Evolutionary conservation across 345 rosid species (phyloP).

Genomic region (Cardamine occulta): DNA sequence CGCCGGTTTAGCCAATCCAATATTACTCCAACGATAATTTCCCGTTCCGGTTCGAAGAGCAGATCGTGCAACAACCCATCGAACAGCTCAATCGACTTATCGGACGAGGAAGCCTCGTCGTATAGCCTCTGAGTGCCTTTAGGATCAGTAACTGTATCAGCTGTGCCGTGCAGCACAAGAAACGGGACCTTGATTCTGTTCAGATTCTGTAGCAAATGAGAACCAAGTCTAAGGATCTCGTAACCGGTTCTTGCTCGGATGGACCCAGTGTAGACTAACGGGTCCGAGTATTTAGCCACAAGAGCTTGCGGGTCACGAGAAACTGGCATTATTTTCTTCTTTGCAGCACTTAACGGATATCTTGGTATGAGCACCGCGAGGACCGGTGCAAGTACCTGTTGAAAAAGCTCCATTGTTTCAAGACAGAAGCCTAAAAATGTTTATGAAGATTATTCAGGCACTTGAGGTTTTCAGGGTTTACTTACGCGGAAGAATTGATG

Average conservation of each 20-base stretch:
- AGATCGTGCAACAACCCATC: constrained; percentile 85
- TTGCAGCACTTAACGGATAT: constrained; percentile 72
- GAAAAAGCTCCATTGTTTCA: constrained; percentile 12
- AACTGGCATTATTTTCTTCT: constrained; percentile 74
- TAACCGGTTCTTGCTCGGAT: constrained; percentile 83
- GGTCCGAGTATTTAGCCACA: constrained; percentile 82
- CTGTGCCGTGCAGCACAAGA: constrained; percentile 80
- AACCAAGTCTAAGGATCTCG: constrained; percentile 73
- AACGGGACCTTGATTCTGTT: constrained; percentile 66
- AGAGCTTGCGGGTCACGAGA: constrained; percentile 85
- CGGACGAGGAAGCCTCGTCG: constrained; percentile 68
- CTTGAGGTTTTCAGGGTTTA: constrained; percentile 16
- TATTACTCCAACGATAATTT: constrained; percentile 60
- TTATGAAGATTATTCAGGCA: not conserved
- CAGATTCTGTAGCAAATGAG: constrained; percentile 66
- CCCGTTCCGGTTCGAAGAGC: constrained; percentile 82
- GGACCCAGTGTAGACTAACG: constrained; percentile 81
- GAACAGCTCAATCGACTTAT: constrained; percentile 69
- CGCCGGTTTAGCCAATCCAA: constrained; percentile 72
- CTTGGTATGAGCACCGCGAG: constrained; percentile 66
- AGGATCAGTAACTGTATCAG: constrained; percentile 87
- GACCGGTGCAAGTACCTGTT: constrained; percentile 77
- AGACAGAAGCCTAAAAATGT: not conserved
- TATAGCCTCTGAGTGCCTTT: constrained; percentile 66
- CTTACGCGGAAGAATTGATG: constrained; percentile 76